phyloP scores from a whole-genome alignment of 352 stramenopile species.

The Phytophthora pistaciae region DNA sequence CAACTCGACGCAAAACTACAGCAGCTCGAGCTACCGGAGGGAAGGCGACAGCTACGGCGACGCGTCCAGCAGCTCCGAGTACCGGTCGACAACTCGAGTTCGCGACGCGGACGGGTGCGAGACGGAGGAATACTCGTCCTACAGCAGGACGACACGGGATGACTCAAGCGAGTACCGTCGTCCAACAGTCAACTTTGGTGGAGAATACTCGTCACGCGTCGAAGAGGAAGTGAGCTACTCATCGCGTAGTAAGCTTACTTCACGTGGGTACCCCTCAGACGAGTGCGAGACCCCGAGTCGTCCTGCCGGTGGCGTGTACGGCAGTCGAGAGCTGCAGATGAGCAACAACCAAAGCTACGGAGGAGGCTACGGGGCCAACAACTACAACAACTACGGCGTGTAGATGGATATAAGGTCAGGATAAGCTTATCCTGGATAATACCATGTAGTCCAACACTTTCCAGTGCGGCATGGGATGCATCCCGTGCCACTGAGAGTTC shows the following conservation, averaged over 20 bases:
- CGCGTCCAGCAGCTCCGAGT: constrained; percentile 3
- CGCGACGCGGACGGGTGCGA: background rate
- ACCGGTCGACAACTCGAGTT: constrained; percentile 6
- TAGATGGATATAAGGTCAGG: background rate
- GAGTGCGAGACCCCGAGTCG: background rate
- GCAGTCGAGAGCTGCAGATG: background rate
- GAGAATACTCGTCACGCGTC: background rate
- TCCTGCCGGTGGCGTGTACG: background rate
- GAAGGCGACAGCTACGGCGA: constrained; percentile 2
- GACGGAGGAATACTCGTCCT: background rate
- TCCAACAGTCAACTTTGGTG: background rate
- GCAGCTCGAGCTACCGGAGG: constrained; percentile 9
- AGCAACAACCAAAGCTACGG: background rate
- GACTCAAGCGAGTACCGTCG: background rate
- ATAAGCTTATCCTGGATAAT: background rate
- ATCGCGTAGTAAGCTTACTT: background rate
- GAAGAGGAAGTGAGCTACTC: constrained; percentile 8
- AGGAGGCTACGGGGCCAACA: background rate
- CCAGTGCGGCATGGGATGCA: background rate
- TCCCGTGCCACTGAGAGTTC: constrained; percentile 12
- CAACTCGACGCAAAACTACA: constrained; percentile 2
- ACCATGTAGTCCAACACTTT: background rate
- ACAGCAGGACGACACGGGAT: background rate
- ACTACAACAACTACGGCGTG: background rate
- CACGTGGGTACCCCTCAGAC: background rate